Base-by-base conservation (phyloP, 2,329 filamentous ascomycete genomes). In the Cordyceps cateniannulata region DNA sequence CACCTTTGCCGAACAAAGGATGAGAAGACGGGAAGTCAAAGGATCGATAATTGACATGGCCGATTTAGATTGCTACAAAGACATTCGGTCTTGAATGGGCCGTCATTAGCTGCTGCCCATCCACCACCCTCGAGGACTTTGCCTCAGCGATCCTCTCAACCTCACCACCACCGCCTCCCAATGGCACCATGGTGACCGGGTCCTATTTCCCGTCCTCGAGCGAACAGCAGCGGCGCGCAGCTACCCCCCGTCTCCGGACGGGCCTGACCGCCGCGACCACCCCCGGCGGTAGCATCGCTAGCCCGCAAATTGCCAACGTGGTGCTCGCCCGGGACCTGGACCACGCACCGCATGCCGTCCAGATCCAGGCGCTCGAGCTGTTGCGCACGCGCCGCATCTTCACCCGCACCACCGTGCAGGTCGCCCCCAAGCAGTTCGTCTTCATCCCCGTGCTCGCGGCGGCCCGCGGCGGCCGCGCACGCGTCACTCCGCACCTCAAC, bases 251-350 rank as follows among this genome's bases (percentile, higher is more conserved):
- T 6, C 24, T 55, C 16, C 22, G 51, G 12, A 20, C 22, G 12
- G 25, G 40, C n/a, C 16, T 52, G 54, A 64, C 32, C 63, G 59
- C n/a, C 64, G 64, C 66, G 2, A 29, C 42, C 10, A 42, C 40
- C 10, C 42, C 22, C 14, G 29, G 58, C 49, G 22, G 48, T 14
- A 47, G 32, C 52, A 50, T 8, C 42, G 22, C 35, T 10, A 62
- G 69, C 18, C 68, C 70, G 12, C 71, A 79, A 58, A 89, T 96
- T 65, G 89, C 91, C 64, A 92, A 96, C 73, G 80, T 97, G 12
- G 80, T 98, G 24, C 82, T 99, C 57, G 90, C 90, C 2, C 89
- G 86, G 66, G 85, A 96, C 70, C 84, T 98, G 57, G 86, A 96
- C 70, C 77, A 78, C 56, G 89, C 91, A 0, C 82, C 83, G n/a